phyloP scores from a whole-genome alignment of 176 grass and related monocot genomes.

The Musa troglodytarum region DNA sequence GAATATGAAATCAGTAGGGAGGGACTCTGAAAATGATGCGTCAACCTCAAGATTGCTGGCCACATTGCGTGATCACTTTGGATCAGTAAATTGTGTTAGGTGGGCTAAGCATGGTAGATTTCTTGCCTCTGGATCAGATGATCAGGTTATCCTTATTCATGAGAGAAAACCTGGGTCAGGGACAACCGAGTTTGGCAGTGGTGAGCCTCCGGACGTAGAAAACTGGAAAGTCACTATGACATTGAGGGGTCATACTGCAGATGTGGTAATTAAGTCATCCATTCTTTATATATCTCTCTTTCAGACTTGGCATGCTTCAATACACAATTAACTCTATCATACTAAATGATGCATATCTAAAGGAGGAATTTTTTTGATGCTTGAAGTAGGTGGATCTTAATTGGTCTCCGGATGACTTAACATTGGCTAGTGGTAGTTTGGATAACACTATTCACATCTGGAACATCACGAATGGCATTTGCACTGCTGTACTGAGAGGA shows the following conservation, averaged over 20 bases:
- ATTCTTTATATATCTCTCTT: background rate
- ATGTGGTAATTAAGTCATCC: constrained; percentile 68
- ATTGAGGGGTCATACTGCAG: constrained; percentile 88
- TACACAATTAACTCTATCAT: background rate
- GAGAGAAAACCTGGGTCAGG: constrained; percentile 90
- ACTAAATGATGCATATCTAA: background rate
- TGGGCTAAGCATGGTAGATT: constrained; percentile 81
- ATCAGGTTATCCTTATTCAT: constrained; percentile 94
- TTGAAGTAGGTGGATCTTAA: constrained; percentile 93
- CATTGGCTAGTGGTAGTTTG: constrained; percentile 80
- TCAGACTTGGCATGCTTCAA: background rate
- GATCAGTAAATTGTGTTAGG: constrained; percentile 96
- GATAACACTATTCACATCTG: constrained; percentile 98
- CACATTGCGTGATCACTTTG: constrained; percentile 85
- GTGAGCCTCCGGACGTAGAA: constrained; percentile 87
- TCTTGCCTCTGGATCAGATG: constrained; percentile 95
- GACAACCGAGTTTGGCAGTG: constrained; percentile 88
- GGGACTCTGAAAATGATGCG: constrained; percentile 31
- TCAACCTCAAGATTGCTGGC: constrained; percentile 61
- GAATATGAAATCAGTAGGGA: constrained; percentile 85
- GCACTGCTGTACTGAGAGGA: constrained; percentile 85
- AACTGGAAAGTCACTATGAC: constrained; percentile 99
- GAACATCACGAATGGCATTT: constrained; percentile 83
- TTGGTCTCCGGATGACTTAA: constrained; percentile 95
- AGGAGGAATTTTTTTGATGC: constrained; percentile 19